These are phyloP conservation scores for Mycena amicta DNA, from an alignment of 768 basidiomycete species.

Conservation along the genomic window DNA sequence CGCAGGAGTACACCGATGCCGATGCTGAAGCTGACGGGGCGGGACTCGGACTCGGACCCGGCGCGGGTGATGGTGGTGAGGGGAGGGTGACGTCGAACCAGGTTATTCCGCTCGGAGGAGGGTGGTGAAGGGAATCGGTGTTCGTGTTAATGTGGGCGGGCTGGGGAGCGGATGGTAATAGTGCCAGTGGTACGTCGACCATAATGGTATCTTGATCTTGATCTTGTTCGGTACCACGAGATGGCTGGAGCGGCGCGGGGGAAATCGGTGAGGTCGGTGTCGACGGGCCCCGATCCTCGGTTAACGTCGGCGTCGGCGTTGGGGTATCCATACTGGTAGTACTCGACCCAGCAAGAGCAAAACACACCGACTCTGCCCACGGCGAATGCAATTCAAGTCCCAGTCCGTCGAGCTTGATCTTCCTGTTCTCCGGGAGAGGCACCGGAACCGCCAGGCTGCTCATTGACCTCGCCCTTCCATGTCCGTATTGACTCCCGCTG, in stretches of 20 bases:
- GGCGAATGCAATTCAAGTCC: constrained; percentile 38
- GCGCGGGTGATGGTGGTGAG: background rate
- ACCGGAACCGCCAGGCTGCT: constrained; percentile 1
- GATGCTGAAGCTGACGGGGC: background rate
- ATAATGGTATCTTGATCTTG: background rate
- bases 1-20: background rate
- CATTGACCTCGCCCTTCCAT: constrained; percentile 7
- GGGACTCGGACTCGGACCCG: background rate
- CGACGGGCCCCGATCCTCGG: constrained; percentile 9
- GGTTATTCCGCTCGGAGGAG: constrained; percentile 39
- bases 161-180: background rate
- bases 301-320: constrained; percentile 14
- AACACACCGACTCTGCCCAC: constrained; percentile 46
- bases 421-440: constrained; percentile 24
- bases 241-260: background rate
- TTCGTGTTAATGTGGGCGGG: constrained; percentile 36
- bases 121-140: constrained; percentile 33
- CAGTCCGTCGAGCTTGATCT: constrained; percentile 35
- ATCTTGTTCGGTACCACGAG: background rate
- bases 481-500: constrained; percentile 23
- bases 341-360: constrained; percentile 28
- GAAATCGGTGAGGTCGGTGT: constrained; percentile 14
- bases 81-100: too few species aligned
- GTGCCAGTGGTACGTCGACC: background rate
- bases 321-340: background rate